Percentiles rank a stretch among this genome's conserved stretches.
Conservation (phyloP, 2,329 filamentous ascomycete genomes). For the Aureobasidium uvarum region DNA sequence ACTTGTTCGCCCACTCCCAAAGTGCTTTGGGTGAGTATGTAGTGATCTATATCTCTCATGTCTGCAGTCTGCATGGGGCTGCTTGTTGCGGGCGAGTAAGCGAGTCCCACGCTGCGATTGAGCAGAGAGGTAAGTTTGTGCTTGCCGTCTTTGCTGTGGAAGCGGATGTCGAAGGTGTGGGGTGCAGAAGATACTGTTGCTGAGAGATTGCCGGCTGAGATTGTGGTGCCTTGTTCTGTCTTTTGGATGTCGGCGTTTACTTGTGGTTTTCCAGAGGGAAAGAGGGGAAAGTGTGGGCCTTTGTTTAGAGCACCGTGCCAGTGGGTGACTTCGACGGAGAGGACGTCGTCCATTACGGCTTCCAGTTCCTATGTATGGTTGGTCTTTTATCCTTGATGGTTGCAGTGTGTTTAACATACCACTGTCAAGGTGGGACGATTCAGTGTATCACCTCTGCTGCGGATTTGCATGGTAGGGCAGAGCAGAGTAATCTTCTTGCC, state of each 20-base stretch:
- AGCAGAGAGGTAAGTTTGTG: conserved; percentile 56
- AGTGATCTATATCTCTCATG: conserved; percentile 46
- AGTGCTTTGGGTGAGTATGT: conserved; percentile 49
- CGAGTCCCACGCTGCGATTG: conserved; percentile 57
- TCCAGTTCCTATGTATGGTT: conserved; percentile 48
- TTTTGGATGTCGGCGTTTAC: conserved; percentile 45
- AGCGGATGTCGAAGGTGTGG: conserved; percentile 57
- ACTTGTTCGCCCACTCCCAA: conserved; percentile 60
- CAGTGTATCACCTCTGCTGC: conserved; percentile 55
- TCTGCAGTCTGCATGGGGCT: conserved; percentile 56
- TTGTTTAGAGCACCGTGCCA: conserved; percentile 54
- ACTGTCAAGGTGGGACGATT: conserved; percentile 57
- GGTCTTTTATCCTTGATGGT: conserved; percentile 10
- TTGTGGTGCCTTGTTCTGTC: conserved; percentile 47
- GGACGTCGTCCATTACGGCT: conserved; percentile 58
- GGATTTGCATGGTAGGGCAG: conserved; percentile 58
- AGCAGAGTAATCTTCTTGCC: conserved; percentile 54
- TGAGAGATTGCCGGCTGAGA: conserved; percentile 53
- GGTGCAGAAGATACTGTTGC: conserved; percentile 52
- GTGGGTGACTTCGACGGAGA: conserved; percentile 59
- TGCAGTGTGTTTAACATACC: conserved; percentile 37
- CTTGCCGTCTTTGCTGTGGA: conserved; percentile 52
- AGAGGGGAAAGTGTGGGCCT: conserved; percentile 60
- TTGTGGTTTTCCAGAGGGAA: conserved; percentile 52
- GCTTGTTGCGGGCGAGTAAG: conserved; percentile 55